A percentile compares a stretch with the other conserved stretches of the same genome.
Conservation (phyloP, 805 yeast species). For the Sugiyamaella smithiae region DNA sequence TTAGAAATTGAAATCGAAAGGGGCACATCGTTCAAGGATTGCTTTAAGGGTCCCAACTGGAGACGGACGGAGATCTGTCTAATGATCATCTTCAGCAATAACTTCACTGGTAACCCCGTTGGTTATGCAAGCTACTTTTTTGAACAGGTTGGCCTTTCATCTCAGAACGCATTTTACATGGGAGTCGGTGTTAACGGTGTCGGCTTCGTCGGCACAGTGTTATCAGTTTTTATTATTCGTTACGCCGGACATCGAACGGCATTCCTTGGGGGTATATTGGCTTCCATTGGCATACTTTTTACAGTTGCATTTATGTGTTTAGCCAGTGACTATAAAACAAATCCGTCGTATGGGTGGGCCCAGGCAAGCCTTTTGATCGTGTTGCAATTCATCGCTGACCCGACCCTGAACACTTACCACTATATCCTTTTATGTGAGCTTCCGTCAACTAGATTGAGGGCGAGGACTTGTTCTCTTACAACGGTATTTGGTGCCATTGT, state of each 20-base stretch:
- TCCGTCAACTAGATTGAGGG: constrained; percentile 40
- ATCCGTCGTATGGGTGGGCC: constrained; percentile 27
- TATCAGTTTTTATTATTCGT: constrained; percentile 18
- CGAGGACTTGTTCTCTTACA: constrained; percentile 42
- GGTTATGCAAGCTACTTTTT: constrained; percentile 44
- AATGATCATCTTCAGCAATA: constrained; percentile 38
- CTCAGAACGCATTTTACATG: constrained; percentile 41
- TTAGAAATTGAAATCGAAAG: constrained; percentile 13
- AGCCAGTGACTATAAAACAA: constrained; percentile 8
- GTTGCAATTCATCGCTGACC: constrained; percentile 43
- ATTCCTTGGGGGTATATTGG: constrained; percentile 18
- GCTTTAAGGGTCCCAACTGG: constrained; percentile 16
- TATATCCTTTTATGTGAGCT: constrained; percentile 34
- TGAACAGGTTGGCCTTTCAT: constrained; percentile 38
- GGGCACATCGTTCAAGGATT: constrained; percentile 13
- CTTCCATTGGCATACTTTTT: constrained; percentile 13
- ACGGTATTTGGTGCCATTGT: constrained; percentile 30
- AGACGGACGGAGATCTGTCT: constrained; percentile 38
- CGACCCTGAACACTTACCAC: constrained; percentile 35
- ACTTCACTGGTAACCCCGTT: constrained; percentile 37
- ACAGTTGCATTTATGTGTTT: constrained; percentile 19
- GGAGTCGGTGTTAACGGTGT: constrained; percentile 22
- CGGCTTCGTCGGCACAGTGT: constrained; percentile 32
- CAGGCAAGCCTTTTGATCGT: constrained; percentile 45
- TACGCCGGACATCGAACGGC: constrained; percentile 23